A percentile compares a stretch with the other conserved stretches of the same genome.
phyloP scores from a whole-genome alignment of 208 protist genomes.

The Leishmania tarentolae region DNA sequence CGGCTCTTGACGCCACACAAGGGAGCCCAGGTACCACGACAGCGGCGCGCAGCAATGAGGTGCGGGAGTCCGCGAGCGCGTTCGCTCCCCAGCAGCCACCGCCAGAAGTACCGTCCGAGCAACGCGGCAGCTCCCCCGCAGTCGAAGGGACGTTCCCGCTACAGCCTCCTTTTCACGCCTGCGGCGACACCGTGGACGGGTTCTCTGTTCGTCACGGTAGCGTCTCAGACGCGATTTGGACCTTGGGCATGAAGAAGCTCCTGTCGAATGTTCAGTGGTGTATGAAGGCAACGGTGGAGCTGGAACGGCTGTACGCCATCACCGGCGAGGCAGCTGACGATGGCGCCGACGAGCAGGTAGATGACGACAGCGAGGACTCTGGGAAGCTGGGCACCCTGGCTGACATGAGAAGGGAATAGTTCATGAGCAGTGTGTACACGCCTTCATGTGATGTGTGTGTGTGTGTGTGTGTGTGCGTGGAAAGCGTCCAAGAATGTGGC shows the following conservation, averaged over 20 bases:
- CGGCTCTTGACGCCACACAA: not conserved
- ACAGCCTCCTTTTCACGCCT: slow-evolving; percentile 52
- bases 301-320: slow-evolving; percentile 44
- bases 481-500: not conserved
- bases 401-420: not conserved
- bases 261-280: slow-evolving; percentile 82
- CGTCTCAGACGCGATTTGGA: slow-evolving; percentile 70
- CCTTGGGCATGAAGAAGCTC: slow-evolving; percentile 80
- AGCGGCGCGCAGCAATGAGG: not conserved
- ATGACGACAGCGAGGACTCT: not conserved
- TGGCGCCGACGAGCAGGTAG: not conserved
- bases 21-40: not conserved
- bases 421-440: not conserved
- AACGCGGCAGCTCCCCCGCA: not conserved
- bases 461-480: not conserved
- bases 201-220: slow-evolving; percentile 65
- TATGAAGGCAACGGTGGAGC: slow-evolving; percentile 51
- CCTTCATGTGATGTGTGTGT: not conserved
- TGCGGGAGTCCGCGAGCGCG: not conserved
- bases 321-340: slow-evolving; percentile 10
- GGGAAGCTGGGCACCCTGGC: not conserved
- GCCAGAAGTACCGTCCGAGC: not conserved
- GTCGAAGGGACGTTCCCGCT: slow-evolving; percentile 5
- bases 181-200: slow-evolving; percentile 53
- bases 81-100: not conserved